Base-by-base conservation (phyloP, 176 grass and related monocot species). In the Oryza australiensis region DNA sequence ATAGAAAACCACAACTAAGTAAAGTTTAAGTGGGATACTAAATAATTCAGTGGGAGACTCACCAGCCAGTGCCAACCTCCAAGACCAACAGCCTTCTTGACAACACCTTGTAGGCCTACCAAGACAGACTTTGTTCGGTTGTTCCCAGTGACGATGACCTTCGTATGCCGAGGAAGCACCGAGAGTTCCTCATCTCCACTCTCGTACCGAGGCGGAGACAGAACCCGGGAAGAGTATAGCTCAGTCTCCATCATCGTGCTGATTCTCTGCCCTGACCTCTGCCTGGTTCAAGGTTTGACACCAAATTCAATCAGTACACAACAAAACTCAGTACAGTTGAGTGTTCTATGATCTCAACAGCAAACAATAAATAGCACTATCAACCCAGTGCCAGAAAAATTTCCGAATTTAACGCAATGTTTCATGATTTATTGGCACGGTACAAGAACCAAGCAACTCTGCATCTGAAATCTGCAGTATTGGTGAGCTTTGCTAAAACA, bases 11-110 rank as follows among this genome's bases (percentile, higher is more conserved):
- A 68, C 46, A 42, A 80, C 27, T 30, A 63, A 85, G 71, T 41
- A 88, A 13, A 62, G 48, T 85, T 87, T 73, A 14, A 74, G 46
- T 73, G 34, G 40, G 43, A 35, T 32, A n/a, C n/a, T 43, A 26
- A 64, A 78, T 41, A 78, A 66, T n/a, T 63, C 14, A 12, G 68
- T 46, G 46, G 22, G 68, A 76, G 12, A 60, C 65, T 81, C 75
- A 95, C 93, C 93, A 95, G 80, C 93, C 85, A 95, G 78, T 95
- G 93, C 93, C 93, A 95, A 53, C 93, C 93, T 71, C 93, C 93
- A 62, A 95, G 90, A 28, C 93, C 93, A 70, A 95, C 90, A 84
- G 90, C 88, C 83, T 95, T 95, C 88, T 95, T 95, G 57, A 95
- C 90, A 62, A 95, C 93, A 5, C 93, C 93, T 75, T 95, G 88